Evolutionary conservation across 768 basidiomycete species (phyloP).

Genomic region (Tricholoma sp.): DNA sequence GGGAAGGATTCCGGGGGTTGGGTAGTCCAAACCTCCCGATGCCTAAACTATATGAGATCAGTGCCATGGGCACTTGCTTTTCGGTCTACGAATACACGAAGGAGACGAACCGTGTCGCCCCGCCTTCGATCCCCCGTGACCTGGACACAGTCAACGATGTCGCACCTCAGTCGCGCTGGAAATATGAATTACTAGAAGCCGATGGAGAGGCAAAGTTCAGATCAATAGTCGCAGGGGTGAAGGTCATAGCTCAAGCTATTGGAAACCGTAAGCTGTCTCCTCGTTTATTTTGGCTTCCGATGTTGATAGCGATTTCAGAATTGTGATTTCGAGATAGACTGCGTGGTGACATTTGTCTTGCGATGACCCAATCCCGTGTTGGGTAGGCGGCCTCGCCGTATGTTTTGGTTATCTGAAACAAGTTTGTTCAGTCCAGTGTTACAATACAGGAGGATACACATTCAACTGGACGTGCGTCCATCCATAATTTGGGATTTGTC

Average conservation of each 20-base stretch:
- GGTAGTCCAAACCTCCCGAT: conserved; percentile 7
- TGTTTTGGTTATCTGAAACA: no score
- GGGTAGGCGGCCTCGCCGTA: no score
- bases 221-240: no score
- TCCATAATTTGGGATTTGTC: neutral
- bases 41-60: conserved; percentile 12
- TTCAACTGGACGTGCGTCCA: no score
- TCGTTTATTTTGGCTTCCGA: no score
- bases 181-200: conserved; percentile 11
- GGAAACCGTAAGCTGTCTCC: no score
- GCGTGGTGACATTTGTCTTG: no score
- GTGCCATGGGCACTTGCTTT: conserved; percentile 13
- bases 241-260: no score
- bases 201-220: neutral
- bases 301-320: no score
- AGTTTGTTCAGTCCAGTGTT: neutral
- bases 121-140: conserved; percentile 8
- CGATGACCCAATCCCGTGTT: no score
- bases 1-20: neutral
- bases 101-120: conserved; percentile 5
- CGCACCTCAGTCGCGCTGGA: conserved; percentile 14
- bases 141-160: conserved; percentile 11
- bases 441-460: no score
- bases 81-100: conserved; percentile 11
- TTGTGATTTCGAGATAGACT: no score